These are phyloP conservation scores for Nigrospora oryzae DNA, from an alignment of 2,329 filamentous ascomycete genomes.

Conservation along the genomic window DNA sequence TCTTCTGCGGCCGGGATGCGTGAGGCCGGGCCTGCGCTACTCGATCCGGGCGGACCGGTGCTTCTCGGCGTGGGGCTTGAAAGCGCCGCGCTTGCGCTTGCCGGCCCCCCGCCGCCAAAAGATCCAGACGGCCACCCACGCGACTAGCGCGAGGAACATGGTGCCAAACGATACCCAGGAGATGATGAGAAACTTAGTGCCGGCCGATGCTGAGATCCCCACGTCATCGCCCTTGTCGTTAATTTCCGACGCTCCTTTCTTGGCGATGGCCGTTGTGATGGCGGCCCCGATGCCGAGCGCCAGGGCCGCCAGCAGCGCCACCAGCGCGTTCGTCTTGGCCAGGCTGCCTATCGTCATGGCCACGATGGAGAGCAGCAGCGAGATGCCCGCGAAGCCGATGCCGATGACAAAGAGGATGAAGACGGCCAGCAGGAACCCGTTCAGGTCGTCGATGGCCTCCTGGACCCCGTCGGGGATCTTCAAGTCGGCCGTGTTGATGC, in stretches of 20 bases:
- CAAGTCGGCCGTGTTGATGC: conserved; percentile 36
- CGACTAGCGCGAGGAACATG: conserved; percentile 29
- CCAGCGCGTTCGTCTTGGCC: conserved; percentile 22
- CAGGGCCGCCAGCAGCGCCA: conserved; percentile 26
- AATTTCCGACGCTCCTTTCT: conserved; percentile 31
- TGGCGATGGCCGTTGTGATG: conserved; percentile 29
- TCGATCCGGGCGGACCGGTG: no score
- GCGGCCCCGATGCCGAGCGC: conserved; percentile 32
- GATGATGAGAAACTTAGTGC: conserved; percentile 34
- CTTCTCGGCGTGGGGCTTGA: no score
- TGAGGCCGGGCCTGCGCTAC: no score
- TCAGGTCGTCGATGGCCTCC: conserved; percentile 39
- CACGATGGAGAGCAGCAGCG: conserved; percentile 29
- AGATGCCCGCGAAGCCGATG: conserved; percentile 30
- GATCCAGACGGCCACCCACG: conserved; percentile 25
- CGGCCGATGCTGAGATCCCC: conserved; percentile 33
- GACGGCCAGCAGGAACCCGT: conserved; percentile 35
- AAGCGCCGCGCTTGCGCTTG: no score
- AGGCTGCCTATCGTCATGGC: conserved; percentile 21
- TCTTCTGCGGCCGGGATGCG: no score
- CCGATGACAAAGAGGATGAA: conserved; percentile 40
- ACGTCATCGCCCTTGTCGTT: conserved; percentile 32
- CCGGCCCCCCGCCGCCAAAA: no score
- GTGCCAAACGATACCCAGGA: conserved; percentile 38
- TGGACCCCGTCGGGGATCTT: conserved; percentile 34